These are phyloP conservation scores for Fusarium odoratissimum DNA, from an alignment of 2,329 filamentous ascomycete species.

Conservation along the genomic window DNA sequence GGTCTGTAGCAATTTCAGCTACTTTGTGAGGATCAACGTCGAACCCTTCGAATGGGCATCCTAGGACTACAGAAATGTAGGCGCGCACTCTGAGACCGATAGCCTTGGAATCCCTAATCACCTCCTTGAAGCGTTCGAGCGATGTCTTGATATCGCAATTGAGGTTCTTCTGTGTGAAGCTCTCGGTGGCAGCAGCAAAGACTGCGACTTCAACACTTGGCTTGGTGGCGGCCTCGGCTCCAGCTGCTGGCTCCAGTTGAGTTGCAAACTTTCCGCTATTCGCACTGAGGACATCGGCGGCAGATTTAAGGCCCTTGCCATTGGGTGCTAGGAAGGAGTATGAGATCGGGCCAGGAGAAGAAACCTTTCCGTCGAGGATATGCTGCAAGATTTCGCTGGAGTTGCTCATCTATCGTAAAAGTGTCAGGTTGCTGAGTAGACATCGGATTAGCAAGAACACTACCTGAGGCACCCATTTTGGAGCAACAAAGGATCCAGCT, in stretches of 20 bases:
- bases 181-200: constrained; percentile 84
- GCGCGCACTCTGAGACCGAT: constrained; percentile 77
- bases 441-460: constrained; percentile 6
- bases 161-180: constrained; percentile 83
- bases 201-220: constrained; percentile 78
- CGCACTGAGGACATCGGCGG: constrained; percentile 63
- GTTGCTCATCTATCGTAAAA: constrained; percentile 75
- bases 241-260: constrained; percentile 57
- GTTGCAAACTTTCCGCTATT: constrained; percentile 63
- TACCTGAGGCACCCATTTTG: constrained; percentile 87
- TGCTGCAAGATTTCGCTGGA: constrained; percentile 80
- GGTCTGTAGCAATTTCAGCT: constrained; percentile 72
- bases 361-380: constrained; percentile 68
- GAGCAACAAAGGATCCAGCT: constrained; percentile 83
- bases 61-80: constrained; percentile 83
- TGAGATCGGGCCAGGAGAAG: constrained; percentile 67
- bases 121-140: constrained; percentile 74
- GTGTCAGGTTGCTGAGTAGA: constrained; percentile 18
- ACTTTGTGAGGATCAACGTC: constrained; percentile 73
- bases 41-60: constrained; percentile 79
- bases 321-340: constrained; percentile 89
- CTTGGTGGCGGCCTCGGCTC: constrained; percentile 54
- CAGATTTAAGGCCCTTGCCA: constrained; percentile 75
- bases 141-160: constrained; percentile 84
- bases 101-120: constrained; percentile 75